Evolutionary conservation across 2,329 filamentous ascomycete genomes (phyloP), one percentile per base, ranked within the genome.

Genomic region (Arthrinium phaeospermum): DNA sequence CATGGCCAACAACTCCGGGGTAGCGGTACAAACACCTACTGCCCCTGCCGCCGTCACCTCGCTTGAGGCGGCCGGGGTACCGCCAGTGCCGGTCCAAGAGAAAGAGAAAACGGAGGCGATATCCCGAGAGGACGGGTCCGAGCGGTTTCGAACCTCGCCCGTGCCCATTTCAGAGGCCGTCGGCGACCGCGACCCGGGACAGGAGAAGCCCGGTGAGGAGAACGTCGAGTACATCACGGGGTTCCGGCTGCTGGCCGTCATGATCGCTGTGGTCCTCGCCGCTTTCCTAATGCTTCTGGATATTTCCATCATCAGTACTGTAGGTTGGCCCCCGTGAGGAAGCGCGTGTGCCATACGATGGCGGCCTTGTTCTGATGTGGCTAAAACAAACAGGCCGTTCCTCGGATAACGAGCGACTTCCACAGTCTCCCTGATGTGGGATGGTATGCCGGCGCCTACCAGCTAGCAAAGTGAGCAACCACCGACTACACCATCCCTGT

Each of bases 291-390:
- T 87, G 78, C 75, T 89, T 73, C 74, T 90, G 4, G 88, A 90
- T 71, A 85, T 82, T 49, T 87, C 87, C 0, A 89, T 90, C 69
- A 82, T 90, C 70, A 81, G 84, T 12, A 90, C 88, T 5, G 88
- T 85, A 73, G 70, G 79, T 71, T 13, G 24, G 8, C 12, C 14
- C 24, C n/a, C 44, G 1, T 34, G 37, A 7, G 27, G 45, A 27
- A 10, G 13, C 13, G 8, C 5, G 47, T n/a, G 3, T 37, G 37
- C 37, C 37, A 41, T 10, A 10, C 8, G 37, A 10, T 2, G 41
- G 7, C 1, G n/a, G n/a, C 3, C 19, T 64, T n/a, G 4, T 27
- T 14, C n/a, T 51, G 14, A 51, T 27, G 8, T 37, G 37, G 37
- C 8, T 3, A 37, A 37, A 37, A 6, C 37, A 41, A 46, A 41